A percentile compares a stretch with the other conserved stretches of the same genome.
phyloP scores from a whole-genome alignment of 192 early-diverging fungal species.

The Oehlia diaphana region DNA sequence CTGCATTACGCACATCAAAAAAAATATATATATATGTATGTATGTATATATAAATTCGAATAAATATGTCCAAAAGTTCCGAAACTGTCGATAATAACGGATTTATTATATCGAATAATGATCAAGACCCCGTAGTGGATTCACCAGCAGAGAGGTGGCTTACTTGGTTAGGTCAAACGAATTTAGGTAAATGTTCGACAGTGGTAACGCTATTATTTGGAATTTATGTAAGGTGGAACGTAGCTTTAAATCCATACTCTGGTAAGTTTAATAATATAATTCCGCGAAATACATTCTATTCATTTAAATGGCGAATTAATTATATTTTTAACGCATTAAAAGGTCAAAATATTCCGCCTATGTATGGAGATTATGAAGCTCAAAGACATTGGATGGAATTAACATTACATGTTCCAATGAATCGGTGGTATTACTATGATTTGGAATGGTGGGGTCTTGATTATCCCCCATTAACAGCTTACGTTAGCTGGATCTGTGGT shows the following conservation, averaged over 20 bases:
- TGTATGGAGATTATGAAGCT: slow-evolving; percentile 96
- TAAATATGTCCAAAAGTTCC: neutral
- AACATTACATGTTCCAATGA: slow-evolving; percentile 72
- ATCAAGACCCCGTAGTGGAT: neutral
- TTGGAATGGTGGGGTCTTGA: slow-evolving; percentile 94
- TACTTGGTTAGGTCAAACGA: neutral
- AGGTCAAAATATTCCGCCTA: slow-evolving; percentile 70
- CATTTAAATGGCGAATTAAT: neutral
- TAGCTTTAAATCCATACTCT: slow-evolving; percentile 74
- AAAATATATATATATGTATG: no score
- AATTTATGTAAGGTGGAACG: slow-evolving; percentile 63
- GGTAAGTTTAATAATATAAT: slow-evolving; percentile 41
- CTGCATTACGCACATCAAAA: no score
- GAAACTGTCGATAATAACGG: neutral
- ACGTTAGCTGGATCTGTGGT: slow-evolving; percentile 87
- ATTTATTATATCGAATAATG: neutral
- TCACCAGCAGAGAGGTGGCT: slow-evolving; percentile 14
- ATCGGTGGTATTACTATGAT: slow-evolving; percentile 88
- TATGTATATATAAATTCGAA: no score
- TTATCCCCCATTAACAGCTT: slow-evolving; percentile 96
- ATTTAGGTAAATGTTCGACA: neutral
- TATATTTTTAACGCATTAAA: neutral
- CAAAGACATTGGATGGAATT: slow-evolving; percentile 99
- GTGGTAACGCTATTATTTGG: slow-evolving; percentile 47
- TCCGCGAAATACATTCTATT: neutral